Evolutionary conservation across 176 grass and related monocot species (phyloP).

Genomic region (Carex scoparia): DNA sequence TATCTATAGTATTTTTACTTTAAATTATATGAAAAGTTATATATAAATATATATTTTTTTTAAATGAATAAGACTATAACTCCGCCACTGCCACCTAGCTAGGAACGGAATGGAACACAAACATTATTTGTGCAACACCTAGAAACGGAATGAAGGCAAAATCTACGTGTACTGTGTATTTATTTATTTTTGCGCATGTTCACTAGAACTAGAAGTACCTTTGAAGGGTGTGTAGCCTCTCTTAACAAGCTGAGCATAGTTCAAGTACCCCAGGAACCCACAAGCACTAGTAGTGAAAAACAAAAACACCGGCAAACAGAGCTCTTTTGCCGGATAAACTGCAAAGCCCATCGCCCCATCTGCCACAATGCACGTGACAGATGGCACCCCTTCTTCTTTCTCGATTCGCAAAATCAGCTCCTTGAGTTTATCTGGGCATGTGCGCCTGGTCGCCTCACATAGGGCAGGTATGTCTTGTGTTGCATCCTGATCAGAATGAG

Average conservation of each 20-base stretch:
- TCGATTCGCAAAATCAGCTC: conserved; percentile 23
- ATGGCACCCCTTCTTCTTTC: conserved; percentile 11
- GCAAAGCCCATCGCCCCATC: conserved; percentile 51
- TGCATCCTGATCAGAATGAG: conserved; percentile 29
- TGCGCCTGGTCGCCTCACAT: conserved; percentile 43
- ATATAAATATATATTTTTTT: too few relatives aligned
- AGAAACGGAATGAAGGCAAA: too few relatives aligned
- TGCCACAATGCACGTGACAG: conserved; percentile 42
- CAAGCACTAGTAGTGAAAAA: conserved; percentile 49
- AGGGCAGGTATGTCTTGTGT: conserved; percentile 61
- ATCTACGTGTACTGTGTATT: too few relatives aligned
- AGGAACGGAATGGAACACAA: too few relatives aligned
- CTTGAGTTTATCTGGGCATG: conserved; percentile 25
- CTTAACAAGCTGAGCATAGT: conserved; percentile 47
- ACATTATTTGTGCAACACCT: too few relatives aligned
- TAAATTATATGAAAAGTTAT: too few relatives aligned
- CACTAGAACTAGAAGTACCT: not conserved
- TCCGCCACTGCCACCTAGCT: too few relatives aligned
- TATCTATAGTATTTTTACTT: too few relatives aligned
- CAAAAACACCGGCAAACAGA: conserved; percentile 33
- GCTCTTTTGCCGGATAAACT: conserved; percentile 42
- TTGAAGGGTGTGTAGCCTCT: conserved; percentile 47
- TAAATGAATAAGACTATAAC: too few relatives aligned
- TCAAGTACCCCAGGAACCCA: conserved; percentile 43
- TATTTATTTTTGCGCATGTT: too few relatives aligned